Percentiles rank a stretch among this genome's conserved stretches.
These are phyloP conservation scores for Tulasnella sp. DNA, from an alignment of 768 basidiomycete species.

Conservation along the genomic window DNA sequence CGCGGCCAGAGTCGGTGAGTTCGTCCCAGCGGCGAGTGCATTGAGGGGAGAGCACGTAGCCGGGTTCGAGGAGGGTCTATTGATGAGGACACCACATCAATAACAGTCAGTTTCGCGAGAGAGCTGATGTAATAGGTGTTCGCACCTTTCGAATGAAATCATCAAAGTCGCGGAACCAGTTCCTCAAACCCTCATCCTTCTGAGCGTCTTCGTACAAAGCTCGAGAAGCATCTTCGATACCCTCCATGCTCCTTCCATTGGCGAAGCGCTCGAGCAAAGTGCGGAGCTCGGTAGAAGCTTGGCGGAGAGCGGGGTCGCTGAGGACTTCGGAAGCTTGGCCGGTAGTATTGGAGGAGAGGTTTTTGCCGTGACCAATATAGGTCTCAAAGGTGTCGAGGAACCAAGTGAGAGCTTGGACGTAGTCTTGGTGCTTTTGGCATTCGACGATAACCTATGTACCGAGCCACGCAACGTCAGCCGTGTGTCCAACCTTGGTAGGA, in stretches of 20 bases:
- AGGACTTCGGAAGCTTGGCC: conserved; percentile 32
- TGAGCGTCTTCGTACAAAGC: conserved; percentile 65
- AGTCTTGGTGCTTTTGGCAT: conserved; percentile 86
- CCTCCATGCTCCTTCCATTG: conserved; percentile 56
- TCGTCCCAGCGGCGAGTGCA: conserved; percentile 56
- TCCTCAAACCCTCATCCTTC: conserved; percentile 62
- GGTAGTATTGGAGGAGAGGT: conserved; percentile 30
- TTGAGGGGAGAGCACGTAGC: conserved; percentile 75
- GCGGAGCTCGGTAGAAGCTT: conserved; percentile 56
- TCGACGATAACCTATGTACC: conserved; percentile 69
- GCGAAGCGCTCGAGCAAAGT: conserved; percentile 89
- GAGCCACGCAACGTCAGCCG: background rate
- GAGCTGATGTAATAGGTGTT: conserved; percentile 16
- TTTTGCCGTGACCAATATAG: conserved; percentile 49
- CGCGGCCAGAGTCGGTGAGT: conserved; percentile 61
- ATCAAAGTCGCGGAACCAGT: conserved; percentile 63
- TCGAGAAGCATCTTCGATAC: conserved; percentile 61
- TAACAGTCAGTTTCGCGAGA: background rate
- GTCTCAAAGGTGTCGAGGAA: conserved; percentile 54
- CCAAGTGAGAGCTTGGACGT: conserved; percentile 76
- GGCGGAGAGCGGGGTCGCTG: conserved; percentile 50
- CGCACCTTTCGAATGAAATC: conserved; percentile 56
- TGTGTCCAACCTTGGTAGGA: background rate
- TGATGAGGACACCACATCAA: background rate
- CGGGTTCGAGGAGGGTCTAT: conserved; percentile 66